Conservation (phyloP, 1,284 basidiomycete species). For the Ustilago nuda region DNA sequence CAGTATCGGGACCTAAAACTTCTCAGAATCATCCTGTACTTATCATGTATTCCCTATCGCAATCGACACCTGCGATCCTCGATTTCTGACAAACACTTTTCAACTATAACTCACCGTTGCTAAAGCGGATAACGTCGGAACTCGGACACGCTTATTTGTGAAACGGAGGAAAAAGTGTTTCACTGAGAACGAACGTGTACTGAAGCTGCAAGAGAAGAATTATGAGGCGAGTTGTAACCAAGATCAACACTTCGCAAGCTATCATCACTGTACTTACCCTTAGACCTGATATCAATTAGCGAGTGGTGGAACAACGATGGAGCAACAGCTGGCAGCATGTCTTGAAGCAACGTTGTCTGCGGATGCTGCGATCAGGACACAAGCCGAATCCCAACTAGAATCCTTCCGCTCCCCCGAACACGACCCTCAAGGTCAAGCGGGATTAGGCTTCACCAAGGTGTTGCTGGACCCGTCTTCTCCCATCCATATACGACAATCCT, state of each 20-base stretch:
- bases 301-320: slow-evolving; percentile 19
- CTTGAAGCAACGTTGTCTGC: slow-evolving; percentile 55
- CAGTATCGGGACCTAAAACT: too few relatives aligned
- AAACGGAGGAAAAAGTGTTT: neutral
- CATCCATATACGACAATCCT: slow-evolving; percentile 58
- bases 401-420: slow-evolving; percentile 36
- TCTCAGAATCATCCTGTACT: too few relatives aligned
- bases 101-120: too few relatives aligned
- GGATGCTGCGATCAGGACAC: slow-evolving; percentile 29
- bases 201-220: neutral
- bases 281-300: neutral
- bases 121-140: neutral
- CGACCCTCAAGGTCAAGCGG: slow-evolving; percentile 33
- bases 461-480: slow-evolving; percentile 27
- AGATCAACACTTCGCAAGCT: slow-evolving; percentile 5
- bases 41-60: too few relatives aligned
- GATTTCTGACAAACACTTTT: slow-evolving; percentile 18
- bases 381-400: slow-evolving; percentile 51
- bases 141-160: neutral
- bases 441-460: slow-evolving; percentile 45
- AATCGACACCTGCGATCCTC: too few relatives aligned
- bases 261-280: neutral
- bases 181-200: neutral
- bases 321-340: slow-evolving; percentile 45
- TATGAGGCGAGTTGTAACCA: neutral